Percentiles rank a stretch among this genome's conserved stretches.
Conservation (phyloP, 129 eudicot species). For the Helianthus annuus region HanXRQr2.0-SUNRISE NC_035442.2:160224945-160225444, state of each 20-base stretch:
- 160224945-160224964: slow-evolving; percentile 30
- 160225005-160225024: slow-evolving; percentile 32
- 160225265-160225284: no score
- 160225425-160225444: slow-evolving; percentile 15
- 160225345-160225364: no score
- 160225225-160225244: no score
- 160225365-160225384: no score
- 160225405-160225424: no score
- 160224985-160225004: slow-evolving; percentile 7
- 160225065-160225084: slow-evolving; percentile 65
- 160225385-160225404: no score
- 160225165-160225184: slow-evolving; percentile 68
- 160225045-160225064: slow-evolving; percentile 52
- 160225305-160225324: no score
- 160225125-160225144: slow-evolving; percentile 57
- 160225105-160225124: slow-evolving; percentile 59
- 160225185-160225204: slow-evolving; percentile 66
- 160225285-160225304: no score
- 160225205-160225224: no score
- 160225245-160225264: no score
- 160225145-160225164: slow-evolving; percentile 52
- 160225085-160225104: slow-evolving; percentile 51
- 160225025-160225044: slow-evolving; percentile 30
- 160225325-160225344: no score
- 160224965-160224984: slow-evolving; percentile 28